phyloP scores from a whole-genome alignment of 768 basidiomycete genomes.

The Mycena chlorophos region DNA sequence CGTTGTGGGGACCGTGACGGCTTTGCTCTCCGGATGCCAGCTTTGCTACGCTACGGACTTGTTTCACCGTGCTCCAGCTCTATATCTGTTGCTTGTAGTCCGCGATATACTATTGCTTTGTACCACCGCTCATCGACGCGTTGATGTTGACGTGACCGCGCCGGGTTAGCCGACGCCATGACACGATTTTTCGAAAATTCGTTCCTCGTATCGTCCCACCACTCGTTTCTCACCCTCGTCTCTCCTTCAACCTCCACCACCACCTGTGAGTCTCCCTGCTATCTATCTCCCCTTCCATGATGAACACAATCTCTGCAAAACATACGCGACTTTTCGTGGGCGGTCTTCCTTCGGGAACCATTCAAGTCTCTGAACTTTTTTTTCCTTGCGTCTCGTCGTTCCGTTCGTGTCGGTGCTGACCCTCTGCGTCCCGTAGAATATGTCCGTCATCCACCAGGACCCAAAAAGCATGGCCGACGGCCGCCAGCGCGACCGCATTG shows the following conservation, averaged over 20 bases:
- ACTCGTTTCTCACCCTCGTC: constrained; percentile 1
- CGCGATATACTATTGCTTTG: too few relatives aligned
- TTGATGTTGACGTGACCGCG: neutral
- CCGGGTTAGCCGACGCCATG: neutral
- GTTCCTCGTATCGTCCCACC: constrained; percentile 8
- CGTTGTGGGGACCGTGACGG: too few relatives aligned
- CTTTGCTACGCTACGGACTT: too few relatives aligned
- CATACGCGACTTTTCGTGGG: constrained; percentile 59
- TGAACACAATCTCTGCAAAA: constrained; percentile 48
- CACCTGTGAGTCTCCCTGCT: constrained; percentile 31
- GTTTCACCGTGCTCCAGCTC: too few relatives aligned
- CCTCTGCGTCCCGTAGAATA: constrained; percentile 1
- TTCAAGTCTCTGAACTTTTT: constrained; percentile 72
- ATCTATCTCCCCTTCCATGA: constrained; percentile 24
- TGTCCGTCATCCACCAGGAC: constrained; percentile 9
- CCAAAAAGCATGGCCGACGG: constrained; percentile 16
- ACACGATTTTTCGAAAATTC: constrained; percentile 4
- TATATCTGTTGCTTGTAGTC: too few relatives aligned
- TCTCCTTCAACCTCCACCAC: constrained; percentile 8
- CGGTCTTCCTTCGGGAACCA: constrained; percentile 70
- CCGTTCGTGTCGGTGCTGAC: neutral
- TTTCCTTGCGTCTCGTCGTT: neutral
- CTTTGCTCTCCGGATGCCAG: too few relatives aligned
- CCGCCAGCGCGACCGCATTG: constrained; percentile 20
- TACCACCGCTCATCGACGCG: too few relatives aligned